Evolutionary conservation across 164 flowering plant genomes (phyloP), one percentile per base, ranked within the genome.

Genomic region (Berberis thunbergii): DNA sequence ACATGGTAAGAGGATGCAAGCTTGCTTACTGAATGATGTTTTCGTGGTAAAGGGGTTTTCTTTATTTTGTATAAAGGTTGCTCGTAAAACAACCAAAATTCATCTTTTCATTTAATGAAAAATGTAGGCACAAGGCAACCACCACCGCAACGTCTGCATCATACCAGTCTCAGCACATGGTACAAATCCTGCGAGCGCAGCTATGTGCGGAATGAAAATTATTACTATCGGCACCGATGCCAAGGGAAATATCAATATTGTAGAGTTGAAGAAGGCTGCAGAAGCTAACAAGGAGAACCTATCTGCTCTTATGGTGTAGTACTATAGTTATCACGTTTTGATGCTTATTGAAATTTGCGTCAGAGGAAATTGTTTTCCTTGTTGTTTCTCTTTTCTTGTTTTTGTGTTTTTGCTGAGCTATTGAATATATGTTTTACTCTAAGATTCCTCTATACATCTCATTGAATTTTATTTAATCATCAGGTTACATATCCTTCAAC

Each of bases 181-280:
- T 45, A 94, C 97, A 61, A 94, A 94, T 77, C 99, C 99, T 67
- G 99, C 99, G 4, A 94, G 96, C 85, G 99, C 99, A 63, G 97
- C 99, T 40, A 94, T 94, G 99, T 94, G 99, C 75, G 99, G 99
- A 49, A 94, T 94, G 97, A 87, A 91, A 77, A 94, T 91, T 71
- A 90, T 94, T 66, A 26, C 96, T 55, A 83, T 91, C 74, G 97
- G 99, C 67, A 94, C 99, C 61, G 97, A 94, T 89, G 79, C 96
- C n/a, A 89, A 94, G 73, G 99, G 99, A 65, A 94, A 91, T 77
- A 94, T 94, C 69, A 89, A 89, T 80, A 87, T 91, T 62, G 89
- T 79, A 69, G 97, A 91, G 81, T 65, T 94, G 59, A 81, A 79
- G 65, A 91, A 86, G 77, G 99, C 99, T 67, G 99, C 99, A 66